phyloP scores from a whole-genome alignment of 129 eudicot species.

The Calendula officinalis region DNA sequence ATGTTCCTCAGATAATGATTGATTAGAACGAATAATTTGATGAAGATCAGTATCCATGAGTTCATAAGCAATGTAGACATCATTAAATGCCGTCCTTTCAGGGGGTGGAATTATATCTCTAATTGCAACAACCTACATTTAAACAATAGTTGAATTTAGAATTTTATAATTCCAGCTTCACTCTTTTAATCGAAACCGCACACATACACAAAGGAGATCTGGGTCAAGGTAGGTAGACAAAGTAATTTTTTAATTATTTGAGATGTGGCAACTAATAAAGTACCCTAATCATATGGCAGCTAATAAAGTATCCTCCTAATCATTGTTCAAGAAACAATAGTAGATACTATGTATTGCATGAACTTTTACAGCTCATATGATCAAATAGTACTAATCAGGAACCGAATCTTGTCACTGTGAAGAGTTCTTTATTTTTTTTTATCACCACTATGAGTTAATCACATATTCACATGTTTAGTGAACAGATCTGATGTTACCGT shows the following conservation, averaged over 20 bases:
- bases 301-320: conserved; percentile 25
- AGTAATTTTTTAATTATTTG: neutral
- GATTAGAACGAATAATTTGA: conserved; percentile 83
- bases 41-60: conserved; percentile 95
- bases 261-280: conserved; percentile 14
- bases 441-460: conserved; percentile 6
- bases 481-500: neutral
- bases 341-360: neutral
- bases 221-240: neutral
- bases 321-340: conserved; percentile 15
- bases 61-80: conserved; percentile 86
- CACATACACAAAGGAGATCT: neutral
- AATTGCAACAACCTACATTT: conserved; percentile 75
- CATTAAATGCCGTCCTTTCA: conserved; percentile 57
- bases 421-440: too few relatives aligned
- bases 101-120: conserved; percentile 89
- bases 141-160: conserved; percentile 9
- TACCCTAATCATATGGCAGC: conserved; percentile 33
- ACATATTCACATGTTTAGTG: conserved; percentile 1
- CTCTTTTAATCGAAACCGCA: neutral
- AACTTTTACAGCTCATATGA: conserved; percentile 32
- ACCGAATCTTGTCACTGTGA: conserved; percentile 5
- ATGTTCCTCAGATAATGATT: conserved; percentile 77
- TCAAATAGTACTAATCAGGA: conserved; percentile 17
- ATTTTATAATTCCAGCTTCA: neutral